Base-by-base conservation (phyloP, 2,329 filamentous ascomycete species). In the Simplicillium sp. region DNA sequence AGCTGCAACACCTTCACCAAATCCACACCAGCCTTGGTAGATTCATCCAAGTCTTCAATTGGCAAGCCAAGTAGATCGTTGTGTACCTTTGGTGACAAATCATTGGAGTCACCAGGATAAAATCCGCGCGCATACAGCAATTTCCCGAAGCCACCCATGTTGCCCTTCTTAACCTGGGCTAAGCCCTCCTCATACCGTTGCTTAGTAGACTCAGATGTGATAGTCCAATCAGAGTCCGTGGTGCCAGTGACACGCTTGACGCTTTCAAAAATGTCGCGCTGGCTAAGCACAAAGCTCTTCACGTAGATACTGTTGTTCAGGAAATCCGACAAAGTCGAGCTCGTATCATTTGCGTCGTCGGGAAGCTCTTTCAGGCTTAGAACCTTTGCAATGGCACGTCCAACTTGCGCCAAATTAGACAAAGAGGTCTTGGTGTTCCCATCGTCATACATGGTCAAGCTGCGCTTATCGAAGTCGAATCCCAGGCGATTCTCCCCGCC, bases 191-290 rank as follows among this genome's bases (percentile, higher is more conserved):
- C 54, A 35, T 66, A 73, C 25, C 76, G 65, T 53, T 75, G 54
- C 38, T 59, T 52, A 1, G 62, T 59, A 0, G 56, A 45, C 55
- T 77, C 67, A 8, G 67, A 57, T 0, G 49, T 63, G 39, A 84
- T 65, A 4, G 54, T 67, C 80, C 80, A 84, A 51, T 83, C 77
- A 0, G 55, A 56, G 32, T 78, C 71, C 2, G 59, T 69, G 1
- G 71, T 75, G 0, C 67, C 68, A 0, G 74, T 74, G 12, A 79
- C 77, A 1, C 75, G 71, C 48, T 78, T 67, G 14, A 78, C 60
- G 16, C 67, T 70, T 32, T 71, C 71, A 44, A 84, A 68, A 59
- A 84, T 82, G 7, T 84, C 79, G 18, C 64, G 66, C 52, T 84
- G 80, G 45, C 56, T 75, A 42, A 81, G 46, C 2, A 59, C 51